Conservation (phyloP, 805 yeast species). For the Torulaspora microellipsoides region DNA sequence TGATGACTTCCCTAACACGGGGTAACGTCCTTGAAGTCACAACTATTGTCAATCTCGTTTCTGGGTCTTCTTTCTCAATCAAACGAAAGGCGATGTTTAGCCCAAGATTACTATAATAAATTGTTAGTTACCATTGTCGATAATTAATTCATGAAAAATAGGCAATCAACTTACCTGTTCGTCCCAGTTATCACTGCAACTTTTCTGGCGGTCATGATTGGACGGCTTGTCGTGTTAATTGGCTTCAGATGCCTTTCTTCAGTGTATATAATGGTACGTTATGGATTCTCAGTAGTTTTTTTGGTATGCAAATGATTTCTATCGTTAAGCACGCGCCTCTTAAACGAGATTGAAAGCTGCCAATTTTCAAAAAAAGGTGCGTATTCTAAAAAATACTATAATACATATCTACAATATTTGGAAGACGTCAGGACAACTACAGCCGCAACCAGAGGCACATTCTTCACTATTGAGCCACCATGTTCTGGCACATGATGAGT, state of each 20-base stretch:
- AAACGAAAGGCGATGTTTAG: slow-evolving; percentile 78
- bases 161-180: slow-evolving; percentile 29
- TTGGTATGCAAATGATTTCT: too few species aligned
- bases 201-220: slow-evolving; percentile 14
- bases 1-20: slow-evolving; percentile 72
- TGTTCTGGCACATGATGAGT: slow-evolving; percentile 66
- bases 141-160: neutral
- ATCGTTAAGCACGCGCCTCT: too few species aligned
- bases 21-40: slow-evolving; percentile 89
- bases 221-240: too few species aligned
- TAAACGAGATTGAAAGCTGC: too few species aligned
- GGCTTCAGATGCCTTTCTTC: too few species aligned
- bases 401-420: slow-evolving; percentile 9
- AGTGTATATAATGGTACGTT: too few species aligned
- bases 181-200: slow-evolving; percentile 47
- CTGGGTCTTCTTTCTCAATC: slow-evolving; percentile 52
- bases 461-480: slow-evolving; percentile 68
- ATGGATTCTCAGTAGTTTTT: too few species aligned
- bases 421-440: slow-evolving; percentile 49
- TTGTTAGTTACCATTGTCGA: neutral
- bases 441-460: slow-evolving; percentile 87
- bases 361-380: too few species aligned
- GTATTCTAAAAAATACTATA: too few species aligned
- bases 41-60: slow-evolving; percentile 63
- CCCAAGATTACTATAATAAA: slow-evolving; percentile 60